Conservation (phyloP, 495 filamentous ascomycete species). For the Hypoxylon subgilvum region DNA sequence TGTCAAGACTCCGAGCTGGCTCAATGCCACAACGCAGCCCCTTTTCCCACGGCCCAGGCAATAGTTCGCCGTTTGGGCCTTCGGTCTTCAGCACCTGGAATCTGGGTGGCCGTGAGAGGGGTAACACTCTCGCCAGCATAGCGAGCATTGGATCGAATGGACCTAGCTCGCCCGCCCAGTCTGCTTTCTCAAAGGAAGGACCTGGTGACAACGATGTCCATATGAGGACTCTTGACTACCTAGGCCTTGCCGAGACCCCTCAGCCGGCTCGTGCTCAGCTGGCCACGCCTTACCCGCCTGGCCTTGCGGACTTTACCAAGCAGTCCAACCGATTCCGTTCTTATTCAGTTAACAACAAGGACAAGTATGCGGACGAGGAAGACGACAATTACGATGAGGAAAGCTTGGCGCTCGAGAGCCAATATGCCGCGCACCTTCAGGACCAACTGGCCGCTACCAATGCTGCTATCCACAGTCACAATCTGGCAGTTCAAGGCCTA, state of each 20-base stretch:
- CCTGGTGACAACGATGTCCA: conserved; percentile 79
- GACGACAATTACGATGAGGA: conserved; percentile 81
- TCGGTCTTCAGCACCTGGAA: conserved; percentile 90
- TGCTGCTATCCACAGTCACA: conserved; percentile 90
- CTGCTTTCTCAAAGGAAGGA: conserved; percentile 89
- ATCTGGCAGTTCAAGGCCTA: conserved; percentile 83
- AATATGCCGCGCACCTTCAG: conserved; percentile 66
- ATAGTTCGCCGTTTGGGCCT: conserved; percentile 76
- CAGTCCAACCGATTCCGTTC: conserved; percentile 89
- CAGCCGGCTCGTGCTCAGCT: conserved; percentile 77
- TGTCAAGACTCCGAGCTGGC: conserved; percentile 89
- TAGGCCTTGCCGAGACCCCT: conserved; percentile 93
- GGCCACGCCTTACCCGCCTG: conserved; percentile 77
- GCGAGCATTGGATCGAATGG: conserved; percentile 74
- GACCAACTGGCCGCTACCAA: conserved; percentile 76
- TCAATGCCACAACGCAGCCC: conserved; percentile 91
- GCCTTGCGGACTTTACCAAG: conserved; percentile 74
- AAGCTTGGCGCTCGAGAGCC: conserved; percentile 72
- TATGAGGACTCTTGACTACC: conserved; percentile 92
- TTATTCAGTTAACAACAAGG: conserved; percentile 97
- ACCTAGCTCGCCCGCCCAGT: conserved; percentile 85
- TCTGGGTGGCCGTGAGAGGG: conserved; percentile 72
- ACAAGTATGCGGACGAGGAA: conserved; percentile 95
- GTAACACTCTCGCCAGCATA: conserved; percentile 85
- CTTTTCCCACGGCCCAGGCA: conserved; percentile 61